phyloP scores from a whole-genome alignment of 2,329 filamentous ascomycete genomes.

The Penicillium rolfsii region DNA sequence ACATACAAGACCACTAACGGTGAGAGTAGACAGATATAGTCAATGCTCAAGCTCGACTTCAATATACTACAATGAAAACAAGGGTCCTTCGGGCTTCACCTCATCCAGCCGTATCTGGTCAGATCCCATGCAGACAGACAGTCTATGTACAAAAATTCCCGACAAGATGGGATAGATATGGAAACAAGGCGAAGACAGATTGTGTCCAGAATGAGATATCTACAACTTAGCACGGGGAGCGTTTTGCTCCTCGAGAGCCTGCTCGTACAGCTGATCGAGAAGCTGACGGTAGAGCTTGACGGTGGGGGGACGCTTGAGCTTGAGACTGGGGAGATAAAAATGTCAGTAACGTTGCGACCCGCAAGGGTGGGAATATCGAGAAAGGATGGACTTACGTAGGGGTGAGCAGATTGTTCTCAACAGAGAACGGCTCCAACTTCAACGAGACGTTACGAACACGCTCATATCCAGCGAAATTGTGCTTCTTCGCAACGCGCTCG shows the following conservation, averaged over 20 bases:
- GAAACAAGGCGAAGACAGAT: background rate
- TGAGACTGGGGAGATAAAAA: conserved; percentile 55
- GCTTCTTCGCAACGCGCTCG: conserved; percentile 74
- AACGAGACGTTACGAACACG: conserved; percentile 73
- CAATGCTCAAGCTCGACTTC: background rate
- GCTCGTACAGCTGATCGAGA: conserved; percentile 64
- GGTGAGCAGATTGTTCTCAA: conserved; percentile 81
- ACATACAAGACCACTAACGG: background rate
- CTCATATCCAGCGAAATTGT: conserved; percentile 93
- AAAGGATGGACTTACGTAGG: conserved; percentile 47
- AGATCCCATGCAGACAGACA: conserved; percentile 3
- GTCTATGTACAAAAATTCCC: conserved; percentile 11
- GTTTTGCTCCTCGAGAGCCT: conserved; percentile 50
- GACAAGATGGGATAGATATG: conserved; percentile 3
- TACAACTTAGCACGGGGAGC: conserved; percentile 48
- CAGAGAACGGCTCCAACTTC: conserved; percentile 84
- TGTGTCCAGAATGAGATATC: background rate
- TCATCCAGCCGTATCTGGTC: too few relatives aligned
- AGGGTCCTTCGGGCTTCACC: background rate
- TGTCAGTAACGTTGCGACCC: conserved; percentile 22
- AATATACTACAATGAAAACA: conserved; percentile 17
- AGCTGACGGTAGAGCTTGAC: conserved; percentile 63
- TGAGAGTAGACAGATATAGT: background rate
- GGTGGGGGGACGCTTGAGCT: conserved; percentile 71
- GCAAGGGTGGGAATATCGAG: conserved; percentile 39